phyloP scores from a whole-genome alignment of 2,329 filamentous ascomycete genomes.

The Phyllosticta capitalensis region DNA sequence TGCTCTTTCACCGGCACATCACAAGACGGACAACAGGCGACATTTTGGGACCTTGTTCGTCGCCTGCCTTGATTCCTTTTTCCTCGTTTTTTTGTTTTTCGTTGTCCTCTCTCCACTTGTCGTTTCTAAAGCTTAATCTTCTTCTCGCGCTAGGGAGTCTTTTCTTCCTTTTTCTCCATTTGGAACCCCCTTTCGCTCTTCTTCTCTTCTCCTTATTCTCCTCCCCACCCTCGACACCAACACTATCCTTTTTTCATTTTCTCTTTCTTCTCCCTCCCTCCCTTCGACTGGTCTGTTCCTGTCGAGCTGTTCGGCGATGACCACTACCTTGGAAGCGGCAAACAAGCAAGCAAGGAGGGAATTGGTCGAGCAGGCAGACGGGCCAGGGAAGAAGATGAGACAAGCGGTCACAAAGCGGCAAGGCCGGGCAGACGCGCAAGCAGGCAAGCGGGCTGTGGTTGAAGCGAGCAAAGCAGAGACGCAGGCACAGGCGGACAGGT shows the following conservation, averaged over 20 bases:
- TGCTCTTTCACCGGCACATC: neutral
- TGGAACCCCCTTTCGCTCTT: neutral
- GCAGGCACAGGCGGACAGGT: neutral
- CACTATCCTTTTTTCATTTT: neutral
- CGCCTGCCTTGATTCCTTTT: neutral
- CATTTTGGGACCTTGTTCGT: neutral
- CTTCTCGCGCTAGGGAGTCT: neutral
- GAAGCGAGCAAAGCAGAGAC: neutral
- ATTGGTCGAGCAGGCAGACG: neutral
- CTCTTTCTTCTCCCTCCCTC: neutral
- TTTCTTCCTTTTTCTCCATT: neutral
- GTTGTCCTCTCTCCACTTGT: neutral
- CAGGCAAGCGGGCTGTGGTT: neutral
- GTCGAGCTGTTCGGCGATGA: neutral
- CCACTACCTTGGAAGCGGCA: neutral
- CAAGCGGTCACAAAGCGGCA: too few relatives aligned
- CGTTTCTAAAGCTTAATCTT: neutral
- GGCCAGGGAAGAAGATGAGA: too few relatives aligned
- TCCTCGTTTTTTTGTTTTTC: neutral
- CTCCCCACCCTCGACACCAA: neutral
- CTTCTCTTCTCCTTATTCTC: neutral
- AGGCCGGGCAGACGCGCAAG: too few relatives aligned
- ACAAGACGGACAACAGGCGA: neutral
- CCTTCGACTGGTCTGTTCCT: neutral
- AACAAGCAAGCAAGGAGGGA: neutral